phyloP scores from a whole-genome alignment of 345 rosid genomes.

The Eutrema yunnanense region DNA sequence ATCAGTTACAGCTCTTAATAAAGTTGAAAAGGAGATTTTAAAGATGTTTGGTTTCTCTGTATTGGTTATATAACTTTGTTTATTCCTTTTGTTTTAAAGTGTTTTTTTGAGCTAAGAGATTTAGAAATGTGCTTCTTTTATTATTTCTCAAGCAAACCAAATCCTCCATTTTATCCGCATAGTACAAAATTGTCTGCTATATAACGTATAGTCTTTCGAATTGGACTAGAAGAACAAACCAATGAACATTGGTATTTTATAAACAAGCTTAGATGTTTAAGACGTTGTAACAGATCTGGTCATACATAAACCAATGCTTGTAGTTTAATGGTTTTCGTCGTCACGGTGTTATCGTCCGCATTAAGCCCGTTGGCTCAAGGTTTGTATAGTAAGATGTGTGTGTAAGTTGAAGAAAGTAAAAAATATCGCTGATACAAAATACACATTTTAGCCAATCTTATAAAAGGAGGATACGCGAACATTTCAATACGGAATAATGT shows the following conservation, averaged over 20 bases:
- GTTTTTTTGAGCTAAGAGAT: background rate
- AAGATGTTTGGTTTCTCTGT: conserved; percentile 9
- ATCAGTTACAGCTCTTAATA: background rate
- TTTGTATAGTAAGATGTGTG: too few relatives aligned
- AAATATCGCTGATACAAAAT: background rate
- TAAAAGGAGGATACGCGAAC: background rate
- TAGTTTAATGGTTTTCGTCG: background rate
- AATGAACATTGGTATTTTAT: background rate
- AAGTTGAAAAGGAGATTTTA: background rate
- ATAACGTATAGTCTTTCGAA: background rate
- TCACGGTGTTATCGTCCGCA: too few relatives aligned
- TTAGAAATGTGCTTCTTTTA: conserved; percentile 6
- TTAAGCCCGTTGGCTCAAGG: too few relatives aligned
- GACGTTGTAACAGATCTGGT: too few relatives aligned
- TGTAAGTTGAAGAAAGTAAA: background rate
- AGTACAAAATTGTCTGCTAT: background rate
- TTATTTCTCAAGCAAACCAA: conserved; percentile 7
- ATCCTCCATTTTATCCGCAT: too few relatives aligned
- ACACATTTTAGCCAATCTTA: background rate
- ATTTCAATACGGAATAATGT: background rate
- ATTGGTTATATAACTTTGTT: background rate
- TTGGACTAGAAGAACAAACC: background rate
- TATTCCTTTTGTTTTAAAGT: background rate
- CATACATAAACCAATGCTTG: background rate
- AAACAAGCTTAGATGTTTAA: too few relatives aligned